phyloP scores from a whole-genome alignment of 2,329 filamentous ascomycete species.

The Fusarium sp. region DNA sequence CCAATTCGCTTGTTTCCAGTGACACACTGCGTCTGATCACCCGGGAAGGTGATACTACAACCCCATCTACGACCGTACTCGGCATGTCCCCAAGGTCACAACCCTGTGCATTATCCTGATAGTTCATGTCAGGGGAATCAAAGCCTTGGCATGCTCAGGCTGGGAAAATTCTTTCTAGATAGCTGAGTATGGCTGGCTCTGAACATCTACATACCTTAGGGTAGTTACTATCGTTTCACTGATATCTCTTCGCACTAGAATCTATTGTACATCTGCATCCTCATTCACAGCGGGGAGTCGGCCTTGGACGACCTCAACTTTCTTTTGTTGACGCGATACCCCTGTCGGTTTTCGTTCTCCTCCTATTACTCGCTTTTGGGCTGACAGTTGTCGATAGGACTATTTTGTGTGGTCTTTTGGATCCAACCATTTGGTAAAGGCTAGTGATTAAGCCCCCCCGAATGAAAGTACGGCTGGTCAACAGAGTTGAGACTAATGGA shows the following conservation, averaged over 20 bases:
- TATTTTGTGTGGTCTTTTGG: slow-evolving; percentile 11
- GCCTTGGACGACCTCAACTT: slow-evolving; percentile 18
- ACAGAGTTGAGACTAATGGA: slow-evolving; percentile 12
- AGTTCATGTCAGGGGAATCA: background rate
- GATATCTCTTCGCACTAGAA: too few species aligned
- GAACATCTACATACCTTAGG: background rate
- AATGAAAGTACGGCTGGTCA: background rate
- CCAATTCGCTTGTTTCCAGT: slow-evolving; percentile 28
- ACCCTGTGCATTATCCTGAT: slow-evolving; percentile 9
- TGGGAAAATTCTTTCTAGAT: slow-evolving; percentile 14
- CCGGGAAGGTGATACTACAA: slow-evolving; percentile 2
- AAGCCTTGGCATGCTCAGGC: slow-evolving; percentile 1
- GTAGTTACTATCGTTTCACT: background rate
- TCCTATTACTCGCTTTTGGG: background rate
- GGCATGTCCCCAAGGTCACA: background rate
- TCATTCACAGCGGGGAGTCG: slow-evolving; percentile 32
- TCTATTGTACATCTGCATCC: background rate
- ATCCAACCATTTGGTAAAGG: slow-evolving; percentile 33
- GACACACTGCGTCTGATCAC: slow-evolving; percentile 18
- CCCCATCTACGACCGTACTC: background rate
- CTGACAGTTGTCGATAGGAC: background rate
- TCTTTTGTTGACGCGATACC: slow-evolving; percentile 23
- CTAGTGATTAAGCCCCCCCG: background rate
- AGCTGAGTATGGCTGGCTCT: slow-evolving; percentile 11
- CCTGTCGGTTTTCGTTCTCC: slow-evolving; percentile 1